Percentiles rank a stretch among this genome's conserved stretches.
phyloP scores from a whole-genome alignment of 176 grass and related monocot genomes.

The Raddia guianensis region DNA sequence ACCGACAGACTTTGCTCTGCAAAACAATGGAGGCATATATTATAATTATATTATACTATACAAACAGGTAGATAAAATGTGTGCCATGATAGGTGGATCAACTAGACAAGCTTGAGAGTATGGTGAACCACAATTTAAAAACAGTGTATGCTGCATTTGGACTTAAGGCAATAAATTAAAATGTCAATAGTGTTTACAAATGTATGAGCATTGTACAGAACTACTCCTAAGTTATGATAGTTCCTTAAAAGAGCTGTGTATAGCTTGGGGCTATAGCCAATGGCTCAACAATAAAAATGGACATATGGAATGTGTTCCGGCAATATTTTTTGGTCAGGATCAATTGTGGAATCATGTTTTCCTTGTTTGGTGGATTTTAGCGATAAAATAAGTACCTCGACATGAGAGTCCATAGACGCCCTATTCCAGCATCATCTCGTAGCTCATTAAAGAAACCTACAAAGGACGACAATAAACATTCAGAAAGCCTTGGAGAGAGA shows the following conservation, averaged over 20 bases:
- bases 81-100: constrained; percentile 21
- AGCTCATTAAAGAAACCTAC: constrained; percentile 83
- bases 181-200: constrained; percentile 16
- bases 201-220: constrained; percentile 4
- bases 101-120: constrained; percentile 30
- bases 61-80: background rate
- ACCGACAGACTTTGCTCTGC: constrained; percentile 72
- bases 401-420: constrained; percentile 90
- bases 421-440: constrained; percentile 88
- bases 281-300: constrained; percentile 26
- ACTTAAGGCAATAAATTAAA: constrained; percentile 2
- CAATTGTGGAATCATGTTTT: background rate
- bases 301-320: constrained; percentile 2
- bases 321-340: background rate
- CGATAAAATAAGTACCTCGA: constrained; percentile 66
- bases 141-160: background rate
- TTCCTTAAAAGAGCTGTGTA: constrained; percentile 6
- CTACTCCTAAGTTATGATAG: constrained; percentile 27
- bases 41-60: background rate
- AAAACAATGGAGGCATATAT: constrained; percentile 40
- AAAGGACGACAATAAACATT: constrained; percentile 29
- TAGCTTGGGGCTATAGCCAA: background rate
- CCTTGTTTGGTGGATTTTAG: constrained; percentile 3
- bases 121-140: background rate
- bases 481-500: constrained; percentile 30